Conservation (phyloP, 805 yeast genomes). For the Yarrowia yakushimensis region DNA sequence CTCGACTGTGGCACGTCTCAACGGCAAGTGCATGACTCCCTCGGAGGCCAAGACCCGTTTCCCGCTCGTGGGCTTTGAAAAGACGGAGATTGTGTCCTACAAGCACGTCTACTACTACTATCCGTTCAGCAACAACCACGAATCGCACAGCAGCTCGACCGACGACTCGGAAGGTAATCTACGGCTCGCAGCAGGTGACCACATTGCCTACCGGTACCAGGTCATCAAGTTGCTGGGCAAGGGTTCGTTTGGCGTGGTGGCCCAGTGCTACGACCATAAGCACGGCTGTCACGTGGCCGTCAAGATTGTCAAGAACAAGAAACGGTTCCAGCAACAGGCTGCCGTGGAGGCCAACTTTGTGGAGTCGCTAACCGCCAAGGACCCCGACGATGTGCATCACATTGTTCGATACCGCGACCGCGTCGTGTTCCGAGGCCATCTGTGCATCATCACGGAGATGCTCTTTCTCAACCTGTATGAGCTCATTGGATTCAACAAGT, state of each 20-base stretch:
- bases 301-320: constrained; percentile 70
- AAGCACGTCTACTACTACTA: constrained; percentile 30
- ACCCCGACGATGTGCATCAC: constrained; percentile 37
- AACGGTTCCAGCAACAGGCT: constrained; percentile 73
- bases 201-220: constrained; percentile 70
- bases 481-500: constrained; percentile 40
- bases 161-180: constrained; percentile 70
- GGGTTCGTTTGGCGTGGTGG: constrained; percentile 81
- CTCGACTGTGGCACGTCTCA: constrained; percentile 27
- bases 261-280: constrained; percentile 66
- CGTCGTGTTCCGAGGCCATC: constrained; percentile 75
- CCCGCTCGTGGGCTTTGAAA: constrained; percentile 48
- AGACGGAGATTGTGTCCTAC: constrained; percentile 40
- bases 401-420: constrained; percentile 61
- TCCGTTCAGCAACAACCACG: constrained; percentile 48
- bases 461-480: constrained; percentile 66
- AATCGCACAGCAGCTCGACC: constrained; percentile 41
- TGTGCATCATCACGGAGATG: constrained; percentile 75
- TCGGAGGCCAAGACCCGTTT: constrained; percentile 49
- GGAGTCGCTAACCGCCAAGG: constrained; percentile 45
- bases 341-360: constrained; percentile 70
- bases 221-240: constrained; percentile 59
- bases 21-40: constrained; percentile 31
- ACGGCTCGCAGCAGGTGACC: constrained; percentile 55
- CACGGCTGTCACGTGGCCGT: constrained; percentile 58